Base-by-base conservation (phyloP, 331 rosid genomes). In the Spiraea crenata region DNA sequence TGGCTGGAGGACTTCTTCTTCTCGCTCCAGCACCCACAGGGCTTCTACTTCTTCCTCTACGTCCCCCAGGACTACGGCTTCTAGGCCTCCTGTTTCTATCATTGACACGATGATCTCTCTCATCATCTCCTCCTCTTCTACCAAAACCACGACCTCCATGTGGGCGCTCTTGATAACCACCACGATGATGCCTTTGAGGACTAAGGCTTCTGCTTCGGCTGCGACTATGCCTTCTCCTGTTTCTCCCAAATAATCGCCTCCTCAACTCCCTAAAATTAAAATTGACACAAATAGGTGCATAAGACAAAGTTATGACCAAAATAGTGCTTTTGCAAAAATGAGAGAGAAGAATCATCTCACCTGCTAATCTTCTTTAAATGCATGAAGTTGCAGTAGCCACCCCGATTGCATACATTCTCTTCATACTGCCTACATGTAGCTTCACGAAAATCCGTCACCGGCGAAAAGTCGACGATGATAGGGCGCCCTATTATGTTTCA, bases 361-460 rank as follows among this genome's bases (percentile, higher is more conserved):
- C 92, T 88, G 86, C 95, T 88, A 72, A 92, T 92, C 78, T 92
- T 92, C 85, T 92, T 92, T 77, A 92, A 79, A 69, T 92, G 98
- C 98, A 92, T 92, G 57, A 92, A 90, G 82, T 92, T 90, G 87
- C 98, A 92, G 77, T 92, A 92, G 81, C 98, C 98, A 72, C 98
- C 98, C 46, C 96, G 89, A 77, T 88, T 86, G 76, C 98, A 92
- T 63, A 90, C 98, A 76, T 92, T 88, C 76, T 92, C 98, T 82
- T 92, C 98, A 61, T 92, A 92, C 86, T 92, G 98, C 79, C 96
- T 90, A 77, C 98, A 92, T 38, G 98, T 92, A 71, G 98, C 98
- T 86, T 92, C 98, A 74, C 98, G 92, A 65, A 92, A 92, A 80
- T 92, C 98, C 62, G 98, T 92, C 69, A 92, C 98, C 6, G 98